Conservation (phyloP, 495 filamentous ascomycete genomes). For the Penicillium arizonense region DNA sequence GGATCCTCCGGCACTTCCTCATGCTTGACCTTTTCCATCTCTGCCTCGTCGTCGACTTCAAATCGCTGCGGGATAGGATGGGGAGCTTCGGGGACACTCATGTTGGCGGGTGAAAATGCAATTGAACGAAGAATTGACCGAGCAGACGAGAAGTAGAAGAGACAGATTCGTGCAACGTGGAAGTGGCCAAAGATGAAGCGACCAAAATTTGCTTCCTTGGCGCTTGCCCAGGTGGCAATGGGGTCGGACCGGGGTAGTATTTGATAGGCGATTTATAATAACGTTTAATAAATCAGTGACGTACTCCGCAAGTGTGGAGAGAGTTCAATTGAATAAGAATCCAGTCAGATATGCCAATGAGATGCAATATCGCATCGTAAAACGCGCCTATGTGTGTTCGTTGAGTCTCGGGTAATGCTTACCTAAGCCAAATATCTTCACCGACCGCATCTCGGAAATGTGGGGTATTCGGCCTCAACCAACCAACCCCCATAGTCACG, state of each 20-base stretch:
- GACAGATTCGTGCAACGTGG: slow-evolving; percentile 8
- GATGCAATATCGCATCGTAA: neutral
- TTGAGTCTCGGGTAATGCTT: neutral
- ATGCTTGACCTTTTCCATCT: slow-evolving; percentile 16
- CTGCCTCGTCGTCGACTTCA: slow-evolving; percentile 15
- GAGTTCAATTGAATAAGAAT: too few relatives aligned
- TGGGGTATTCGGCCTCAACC: neutral
- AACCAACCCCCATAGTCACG: neutral
- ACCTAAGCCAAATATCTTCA: slow-evolving; percentile 3
- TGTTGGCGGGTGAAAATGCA: neutral
- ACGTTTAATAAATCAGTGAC: too few relatives aligned
- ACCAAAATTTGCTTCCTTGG: slow-evolving; percentile 26
- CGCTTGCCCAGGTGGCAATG: slow-evolving; percentile 14
- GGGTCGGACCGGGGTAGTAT: slow-evolving; percentile 10
- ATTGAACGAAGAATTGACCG: neutral
- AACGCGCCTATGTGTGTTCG: neutral
- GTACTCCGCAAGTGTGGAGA: too few relatives aligned
- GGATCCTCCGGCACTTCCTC: slow-evolving; percentile 24
- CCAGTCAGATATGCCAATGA: neutral
- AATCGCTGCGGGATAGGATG: slow-evolving; percentile 10
- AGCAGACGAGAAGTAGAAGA: slow-evolving; percentile 11
- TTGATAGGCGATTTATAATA: neutral
- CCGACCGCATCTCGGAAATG: neutral
- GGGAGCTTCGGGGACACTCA: slow-evolving; percentile 13
- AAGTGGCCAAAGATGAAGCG: slow-evolving; percentile 16